Conservation (phyloP, 768 basidiomycete genomes). For the Leccinum longicurvipes region DNA sequence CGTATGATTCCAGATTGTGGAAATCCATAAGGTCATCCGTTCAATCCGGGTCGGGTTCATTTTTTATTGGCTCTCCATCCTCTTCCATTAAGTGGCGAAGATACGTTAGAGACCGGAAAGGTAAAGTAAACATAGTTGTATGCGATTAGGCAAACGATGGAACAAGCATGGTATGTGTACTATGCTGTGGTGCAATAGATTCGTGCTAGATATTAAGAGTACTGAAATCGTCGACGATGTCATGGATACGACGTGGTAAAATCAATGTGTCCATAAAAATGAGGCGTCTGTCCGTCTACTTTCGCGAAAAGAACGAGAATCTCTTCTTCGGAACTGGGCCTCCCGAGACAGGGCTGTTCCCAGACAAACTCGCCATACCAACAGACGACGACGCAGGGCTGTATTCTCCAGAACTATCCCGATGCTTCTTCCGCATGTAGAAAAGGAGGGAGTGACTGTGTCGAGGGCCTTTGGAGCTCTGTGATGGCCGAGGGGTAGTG, state of each 20-base stretch:
- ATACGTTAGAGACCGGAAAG: background rate
- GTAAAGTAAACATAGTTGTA: slow-evolving; percentile 10
- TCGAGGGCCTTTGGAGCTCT: slow-evolving; percentile 27
- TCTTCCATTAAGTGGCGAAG: background rate
- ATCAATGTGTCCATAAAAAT: slow-evolving; percentile 9
- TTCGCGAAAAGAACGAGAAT: slow-evolving; percentile 30
- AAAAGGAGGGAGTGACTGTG: slow-evolving; percentile 28
- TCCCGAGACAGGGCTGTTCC: slow-evolving; percentile 6
- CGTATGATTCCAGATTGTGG: slow-evolving; percentile 38
- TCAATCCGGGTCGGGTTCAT: slow-evolving; percentile 44
- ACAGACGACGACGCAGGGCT: slow-evolving; percentile 27
- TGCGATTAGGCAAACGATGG: too few species aligned
- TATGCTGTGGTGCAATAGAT: slow-evolving; percentile 16
- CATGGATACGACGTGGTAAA: slow-evolving; percentile 13
- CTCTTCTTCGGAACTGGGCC: slow-evolving; percentile 21
- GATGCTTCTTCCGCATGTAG: slow-evolving; percentile 31
- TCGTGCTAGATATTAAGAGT: slow-evolving; percentile 12
- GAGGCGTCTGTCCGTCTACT: slow-evolving; percentile 17
- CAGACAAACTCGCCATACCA: slow-evolving; percentile 15
- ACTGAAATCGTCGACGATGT: slow-evolving; percentile 13
- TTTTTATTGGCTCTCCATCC: slow-evolving; percentile 10
- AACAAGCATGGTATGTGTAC: slow-evolving; percentile 9
- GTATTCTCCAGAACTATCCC: slow-evolving; percentile 12
- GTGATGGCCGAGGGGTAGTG: slow-evolving; percentile 24
- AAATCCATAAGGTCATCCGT: slow-evolving; percentile 45